These are phyloP conservation scores for Peziza echinospora DNA, from an alignment of 495 filamentous ascomycete genomes.

Conservation along the genomic window DNA sequence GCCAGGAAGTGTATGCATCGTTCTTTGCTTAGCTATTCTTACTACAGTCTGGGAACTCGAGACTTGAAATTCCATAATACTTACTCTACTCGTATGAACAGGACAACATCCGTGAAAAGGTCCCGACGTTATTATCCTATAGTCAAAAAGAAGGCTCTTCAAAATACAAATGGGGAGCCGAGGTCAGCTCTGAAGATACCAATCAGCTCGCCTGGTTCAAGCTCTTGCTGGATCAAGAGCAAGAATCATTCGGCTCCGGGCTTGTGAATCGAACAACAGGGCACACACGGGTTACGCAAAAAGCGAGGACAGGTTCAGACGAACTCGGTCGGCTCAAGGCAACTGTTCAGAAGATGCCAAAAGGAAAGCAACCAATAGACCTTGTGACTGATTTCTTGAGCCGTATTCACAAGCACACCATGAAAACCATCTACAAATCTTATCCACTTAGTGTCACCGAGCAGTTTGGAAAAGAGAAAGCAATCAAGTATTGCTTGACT, in stretches of 20 bases:
- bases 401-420: conserved; percentile 24
- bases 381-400: conserved; percentile 25
- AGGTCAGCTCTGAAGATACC: conserved; percentile 39
- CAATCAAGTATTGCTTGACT: conserved; percentile 27
- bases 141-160: background rate
- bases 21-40: background rate
- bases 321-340: conserved; percentile 48
- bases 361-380: conserved; percentile 19
- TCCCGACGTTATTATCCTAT: background rate
- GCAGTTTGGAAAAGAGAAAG: conserved; percentile 12
- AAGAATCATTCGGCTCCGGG: conserved; percentile 48
- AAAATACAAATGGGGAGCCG: conserved; percentile 45
- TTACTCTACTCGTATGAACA: background rate
- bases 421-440: conserved; percentile 21
- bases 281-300: too few relatives aligned
- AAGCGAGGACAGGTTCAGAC: too few relatives aligned
- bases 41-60: too few relatives aligned
- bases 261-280: conserved; percentile 53
- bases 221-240: conserved; percentile 31
- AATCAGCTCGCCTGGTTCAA: conserved; percentile 10
- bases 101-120: background rate
- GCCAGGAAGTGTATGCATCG: background rate
- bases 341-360: conserved; percentile 42
- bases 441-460: conserved; percentile 21
- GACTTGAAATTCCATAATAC: background rate